Evolutionary conservation across 306 rosid species (phyloP).

Genomic region (Echinosophora koreensis): DNA sequence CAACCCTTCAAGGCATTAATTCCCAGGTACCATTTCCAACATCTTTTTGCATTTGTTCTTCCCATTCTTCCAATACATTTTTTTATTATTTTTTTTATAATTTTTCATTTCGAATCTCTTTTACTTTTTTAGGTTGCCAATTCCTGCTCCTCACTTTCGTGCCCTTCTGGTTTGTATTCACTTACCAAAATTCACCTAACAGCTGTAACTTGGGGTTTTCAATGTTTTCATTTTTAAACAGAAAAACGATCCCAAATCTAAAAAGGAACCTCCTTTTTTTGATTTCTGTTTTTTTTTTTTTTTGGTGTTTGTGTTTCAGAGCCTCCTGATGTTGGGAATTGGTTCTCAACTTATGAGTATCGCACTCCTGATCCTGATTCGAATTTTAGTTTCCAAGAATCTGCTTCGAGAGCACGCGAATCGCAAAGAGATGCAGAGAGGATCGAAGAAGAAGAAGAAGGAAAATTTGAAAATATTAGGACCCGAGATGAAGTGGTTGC

Average conservation of each 20-base stretch:
- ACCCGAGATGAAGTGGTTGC: constrained; percentile 42
- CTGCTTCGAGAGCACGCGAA: constrained; percentile 31
- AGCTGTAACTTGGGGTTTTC: constrained; percentile 18
- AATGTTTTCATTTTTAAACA: constrained; percentile 27
- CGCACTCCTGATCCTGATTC: constrained; percentile 66
- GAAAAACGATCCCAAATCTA: neutral
- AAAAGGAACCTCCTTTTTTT: neutral
- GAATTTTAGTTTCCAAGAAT: constrained; percentile 45
- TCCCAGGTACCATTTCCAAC: constrained; percentile 55
- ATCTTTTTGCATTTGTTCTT: neutral
- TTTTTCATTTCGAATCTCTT: constrained; percentile 6
- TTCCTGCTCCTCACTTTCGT: constrained; percentile 47
- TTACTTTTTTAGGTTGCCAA: constrained; percentile 52
- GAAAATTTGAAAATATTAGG: constrained; percentile 14
- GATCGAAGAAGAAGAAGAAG: constrained; percentile 24
- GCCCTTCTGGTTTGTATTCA: constrained; percentile 66
- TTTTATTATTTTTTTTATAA: neutral
- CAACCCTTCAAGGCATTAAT: constrained; percentile 34
- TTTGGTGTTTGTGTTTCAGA: constrained; percentile 54
- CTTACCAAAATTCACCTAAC: constrained; percentile 7
- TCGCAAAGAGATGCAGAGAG: constrained; percentile 22
- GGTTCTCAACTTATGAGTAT: constrained; percentile 83
- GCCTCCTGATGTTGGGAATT: constrained; percentile 72
- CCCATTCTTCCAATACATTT: neutral
- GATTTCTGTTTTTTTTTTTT: neutral